Conservation (phyloP, 2,329 filamentous ascomycete species). For the Pseudocercospora ulei region DNA sequence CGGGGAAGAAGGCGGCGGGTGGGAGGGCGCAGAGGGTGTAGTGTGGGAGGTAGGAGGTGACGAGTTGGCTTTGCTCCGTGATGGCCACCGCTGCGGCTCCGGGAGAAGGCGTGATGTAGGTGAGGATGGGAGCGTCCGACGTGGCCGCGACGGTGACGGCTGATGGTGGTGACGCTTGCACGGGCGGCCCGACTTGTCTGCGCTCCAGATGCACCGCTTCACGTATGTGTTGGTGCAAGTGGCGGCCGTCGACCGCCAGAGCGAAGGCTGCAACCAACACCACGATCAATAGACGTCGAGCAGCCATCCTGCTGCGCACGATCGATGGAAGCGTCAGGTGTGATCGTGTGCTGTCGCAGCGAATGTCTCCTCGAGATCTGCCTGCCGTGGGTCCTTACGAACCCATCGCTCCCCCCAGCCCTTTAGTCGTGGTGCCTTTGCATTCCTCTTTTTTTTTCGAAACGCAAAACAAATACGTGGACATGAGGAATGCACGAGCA, state of each 20-base stretch:
- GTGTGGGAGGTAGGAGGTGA: conserved; percentile 38
- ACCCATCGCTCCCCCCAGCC: conserved; percentile 18
- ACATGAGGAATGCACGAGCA: conserved; percentile 28
- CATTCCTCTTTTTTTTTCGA: conserved; percentile 26
- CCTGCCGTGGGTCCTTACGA: conserved; percentile 16
- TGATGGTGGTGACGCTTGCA: conserved; percentile 17
- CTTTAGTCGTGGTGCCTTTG: conserved; percentile 11
- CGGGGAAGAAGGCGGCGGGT: conserved; percentile 32
- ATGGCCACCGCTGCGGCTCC: conserved; percentile 37
- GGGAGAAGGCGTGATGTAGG: conserved; percentile 38
- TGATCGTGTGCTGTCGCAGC: conserved; percentile 9
- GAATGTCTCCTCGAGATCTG: conserved; percentile 12
- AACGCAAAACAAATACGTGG: conserved; percentile 30
- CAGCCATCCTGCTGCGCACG: conserved; percentile 21
- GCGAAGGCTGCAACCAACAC: conserved; percentile 16
- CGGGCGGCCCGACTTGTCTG: conserved; percentile 23
- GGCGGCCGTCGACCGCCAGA: conserved; percentile 21
- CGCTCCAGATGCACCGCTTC: conserved; percentile 27
- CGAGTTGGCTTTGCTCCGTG: conserved; percentile 38
- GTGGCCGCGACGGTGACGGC: conserved; percentile 13
- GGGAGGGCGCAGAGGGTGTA: conserved; percentile 39
- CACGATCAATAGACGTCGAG: conserved; percentile 18
- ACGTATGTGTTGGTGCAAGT: conserved; percentile 27
- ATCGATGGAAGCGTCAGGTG: conserved; percentile 3
- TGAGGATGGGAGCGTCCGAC: conserved; percentile 28